Evolutionary conservation across 495 filamentous ascomycete species (phyloP), one percentile per base, ranked within the genome.

Genomic region (Chaetomium cochliodes): DNA sequence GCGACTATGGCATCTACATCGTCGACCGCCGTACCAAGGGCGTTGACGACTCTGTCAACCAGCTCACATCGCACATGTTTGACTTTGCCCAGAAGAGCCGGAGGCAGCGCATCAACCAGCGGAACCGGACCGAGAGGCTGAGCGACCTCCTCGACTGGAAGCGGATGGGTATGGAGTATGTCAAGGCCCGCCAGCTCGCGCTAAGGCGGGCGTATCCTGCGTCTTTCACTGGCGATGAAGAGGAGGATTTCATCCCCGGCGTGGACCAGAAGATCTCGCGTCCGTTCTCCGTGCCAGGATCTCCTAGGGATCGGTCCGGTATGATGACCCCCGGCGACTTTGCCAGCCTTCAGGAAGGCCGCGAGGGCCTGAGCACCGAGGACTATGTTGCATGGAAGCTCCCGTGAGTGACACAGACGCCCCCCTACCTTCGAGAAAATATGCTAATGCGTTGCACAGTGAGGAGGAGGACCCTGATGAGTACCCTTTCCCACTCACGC

Each of bases 241-340:
- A 96, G 62, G 86, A 84, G 65, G 87, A 90, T 68, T 92, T 93
- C 78, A 96, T 97, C 69, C 90, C 91, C 12, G 89, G 89, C 22
- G 88, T 89, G 11, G 93, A 96, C 52, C 88, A 92, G 68, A 98
- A 98, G 86, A 88, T 98, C 71, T 90, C 92, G 20, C 86, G 94
- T 50, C 94, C 94, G 11, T 86, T 98, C 76, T 97, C 92, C 4
- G 92, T 93, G 20, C 94, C 93, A 16, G 94, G 94, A 2, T 96
- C 92, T 5, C 94, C 94, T 8, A 82, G 92, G 52, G 92, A 94
- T 72, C 86, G 93, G 15, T 87, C 90, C 25, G 94, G 94, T 37
- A 96, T 97, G 92, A 98, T 98, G 96, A 98, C 94, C 1, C 94
- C 94, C 20, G 94, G 94, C 42, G 94, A 98, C 74, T 98, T 98